These are phyloP conservation scores for Hylodesmum podocarpum DNA, from an alignment of 306 rosid species.

Conservation along the genomic window DNA sequence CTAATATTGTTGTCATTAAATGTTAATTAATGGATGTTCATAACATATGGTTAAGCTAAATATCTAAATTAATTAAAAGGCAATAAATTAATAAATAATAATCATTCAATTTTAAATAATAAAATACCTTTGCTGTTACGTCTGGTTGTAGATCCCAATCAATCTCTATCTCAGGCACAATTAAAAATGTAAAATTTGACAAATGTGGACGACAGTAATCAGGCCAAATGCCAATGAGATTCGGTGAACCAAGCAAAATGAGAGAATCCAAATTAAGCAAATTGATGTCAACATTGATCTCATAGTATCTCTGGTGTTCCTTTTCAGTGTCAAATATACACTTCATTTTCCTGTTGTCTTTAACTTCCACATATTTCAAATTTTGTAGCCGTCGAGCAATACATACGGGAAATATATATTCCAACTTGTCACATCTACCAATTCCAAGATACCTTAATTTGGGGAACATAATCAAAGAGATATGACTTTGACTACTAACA, in stretches of 20 bases:
- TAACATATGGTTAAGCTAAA: too few relatives aligned
- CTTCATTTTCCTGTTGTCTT: background rate
- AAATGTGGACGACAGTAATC: background rate
- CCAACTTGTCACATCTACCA: background rate
- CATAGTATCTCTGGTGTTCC: background rate
- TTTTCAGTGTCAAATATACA: slow-evolving; percentile 14
- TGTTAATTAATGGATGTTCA: too few relatives aligned
- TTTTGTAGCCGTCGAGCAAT: background rate
- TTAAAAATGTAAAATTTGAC: slow-evolving; percentile 2
- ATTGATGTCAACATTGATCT: background rate
- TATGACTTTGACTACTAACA: background rate
- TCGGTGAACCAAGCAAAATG: background rate
- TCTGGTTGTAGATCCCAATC: background rate
- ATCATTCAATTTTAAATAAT: too few relatives aligned
- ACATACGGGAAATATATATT: background rate
- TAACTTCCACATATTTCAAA: too few relatives aligned
- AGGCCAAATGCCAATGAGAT: slow-evolving; percentile 7
- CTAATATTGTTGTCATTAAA: too few relatives aligned
- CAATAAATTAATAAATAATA: too few relatives aligned
- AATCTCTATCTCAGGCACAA: background rate
- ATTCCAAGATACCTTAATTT: slow-evolving; percentile 1
- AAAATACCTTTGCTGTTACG: background rate
- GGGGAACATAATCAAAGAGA: background rate
- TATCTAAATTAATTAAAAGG: too few relatives aligned
- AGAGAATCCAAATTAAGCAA: background rate